phyloP scores from a whole-genome alignment of 2,329 filamentous ascomycete genomes.

The Phaeophleospora eucalypticola region DNA sequence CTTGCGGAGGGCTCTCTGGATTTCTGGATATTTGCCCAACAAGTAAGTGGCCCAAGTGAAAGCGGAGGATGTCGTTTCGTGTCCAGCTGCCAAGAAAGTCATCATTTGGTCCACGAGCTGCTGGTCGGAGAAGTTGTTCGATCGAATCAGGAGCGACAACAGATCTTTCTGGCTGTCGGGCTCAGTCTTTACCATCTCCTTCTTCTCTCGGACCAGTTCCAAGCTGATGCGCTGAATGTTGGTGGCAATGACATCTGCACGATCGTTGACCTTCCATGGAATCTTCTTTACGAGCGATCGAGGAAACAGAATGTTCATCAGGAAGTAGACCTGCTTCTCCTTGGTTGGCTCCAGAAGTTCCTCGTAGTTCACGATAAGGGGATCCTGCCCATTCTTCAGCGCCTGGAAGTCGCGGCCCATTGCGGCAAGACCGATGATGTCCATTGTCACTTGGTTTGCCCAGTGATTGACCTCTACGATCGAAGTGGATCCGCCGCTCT shows the following conservation, averaged over 20 bases:
- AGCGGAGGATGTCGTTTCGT: slow-evolving; percentile 73
- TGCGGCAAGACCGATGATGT: slow-evolving; percentile 46
- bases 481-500: slow-evolving; percentile 14
- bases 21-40: slow-evolving; percentile 60
- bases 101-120: slow-evolving; percentile 54
- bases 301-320: slow-evolving; percentile 38
- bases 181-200: slow-evolving; percentile 35
- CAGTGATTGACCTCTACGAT: slow-evolving; percentile 41
- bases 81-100: slow-evolving; percentile 56
- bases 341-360: slow-evolving; percentile 44
- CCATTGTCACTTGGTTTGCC: slow-evolving; percentile 43
- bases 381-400: slow-evolving; percentile 40
- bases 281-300: slow-evolving; percentile 38
- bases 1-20: slow-evolving; percentile 62
- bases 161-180: slow-evolving; percentile 38
- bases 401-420: slow-evolving; percentile 43
- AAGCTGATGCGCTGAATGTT: slow-evolving; percentile 41
- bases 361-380: slow-evolving; percentile 41
- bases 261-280: slow-evolving; percentile 46
- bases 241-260: slow-evolving; percentile 26
- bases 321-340: slow-evolving; percentile 47
- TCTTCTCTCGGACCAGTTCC: slow-evolving; percentile 48
- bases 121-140: slow-evolving; percentile 50
- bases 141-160: slow-evolving; percentile 48
- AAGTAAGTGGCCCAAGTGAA: slow-evolving; percentile 73